Conservation (phyloP, 2,329 filamentous ascomycete species). For the Penicillium sp. region DNA sequence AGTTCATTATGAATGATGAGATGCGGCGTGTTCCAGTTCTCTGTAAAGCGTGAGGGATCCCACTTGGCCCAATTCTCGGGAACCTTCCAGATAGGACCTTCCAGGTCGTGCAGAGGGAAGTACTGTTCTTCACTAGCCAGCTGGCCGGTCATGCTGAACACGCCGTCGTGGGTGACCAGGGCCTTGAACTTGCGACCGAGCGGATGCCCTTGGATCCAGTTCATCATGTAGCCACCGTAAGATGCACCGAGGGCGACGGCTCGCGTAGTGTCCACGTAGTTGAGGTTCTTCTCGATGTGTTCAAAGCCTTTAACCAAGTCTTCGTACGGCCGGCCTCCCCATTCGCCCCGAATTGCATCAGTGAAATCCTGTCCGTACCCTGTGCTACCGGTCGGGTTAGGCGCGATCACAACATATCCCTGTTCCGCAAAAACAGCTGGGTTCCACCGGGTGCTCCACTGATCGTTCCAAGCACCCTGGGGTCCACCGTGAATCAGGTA, state of each 20-base stretch:
- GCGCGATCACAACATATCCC: constrained; percentile 63
- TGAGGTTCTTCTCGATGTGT: constrained; percentile 54
- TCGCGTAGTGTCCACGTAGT: constrained; percentile 58
- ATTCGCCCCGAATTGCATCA: constrained; percentile 56
- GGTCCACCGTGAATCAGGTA: constrained; percentile 61
- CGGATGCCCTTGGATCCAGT: constrained; percentile 61
- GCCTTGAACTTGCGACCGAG: constrained; percentile 62
- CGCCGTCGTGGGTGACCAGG: constrained; percentile 59
- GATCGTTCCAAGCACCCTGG: constrained; percentile 56
- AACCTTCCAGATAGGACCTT: constrained; percentile 55
- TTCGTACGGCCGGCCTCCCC: constrained; percentile 60
- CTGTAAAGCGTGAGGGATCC: constrained; percentile 60
- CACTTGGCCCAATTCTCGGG: constrained; percentile 59
- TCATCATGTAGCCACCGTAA: constrained; percentile 66
- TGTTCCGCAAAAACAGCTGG: constrained; percentile 62
- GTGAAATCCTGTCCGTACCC: constrained; percentile 62
- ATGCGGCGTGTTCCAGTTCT: constrained; percentile 83
- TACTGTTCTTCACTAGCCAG: constrained; percentile 59
- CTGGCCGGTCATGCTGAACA: constrained; percentile 50
- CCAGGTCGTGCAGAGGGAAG: constrained; percentile 59
- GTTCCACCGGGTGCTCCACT: constrained; percentile 61
- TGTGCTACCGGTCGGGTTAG: constrained; percentile 63
- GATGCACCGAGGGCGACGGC: constrained; percentile 59
- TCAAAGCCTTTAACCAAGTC: constrained; percentile 61
- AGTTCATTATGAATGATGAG: constrained; percentile 88